phyloP scores from a whole-genome alignment of 169 alveolate species.

The Cryptosporidium baileyi region DNA sequence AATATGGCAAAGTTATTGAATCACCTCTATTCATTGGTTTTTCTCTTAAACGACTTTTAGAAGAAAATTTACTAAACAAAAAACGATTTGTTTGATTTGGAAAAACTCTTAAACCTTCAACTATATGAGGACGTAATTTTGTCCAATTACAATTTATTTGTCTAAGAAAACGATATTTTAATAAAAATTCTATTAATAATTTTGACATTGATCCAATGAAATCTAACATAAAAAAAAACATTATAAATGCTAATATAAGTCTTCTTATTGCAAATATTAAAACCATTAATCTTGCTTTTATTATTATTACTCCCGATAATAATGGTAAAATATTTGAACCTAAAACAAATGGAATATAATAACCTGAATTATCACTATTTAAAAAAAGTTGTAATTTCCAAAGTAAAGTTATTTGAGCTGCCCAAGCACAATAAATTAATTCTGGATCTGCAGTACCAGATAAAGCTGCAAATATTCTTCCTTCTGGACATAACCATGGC shows the following conservation, averaged over 20 bases:
- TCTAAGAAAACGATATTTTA: conserved; percentile 45
- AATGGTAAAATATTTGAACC: not conserved
- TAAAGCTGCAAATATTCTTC: conserved; percentile 66
- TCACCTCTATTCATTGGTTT: conserved; percentile 65
- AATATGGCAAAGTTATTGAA: conserved; percentile 48
- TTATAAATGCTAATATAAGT: conserved; percentile 40
- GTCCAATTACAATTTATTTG: conserved; percentile 67
- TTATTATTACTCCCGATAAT: not conserved
- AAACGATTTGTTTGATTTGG: not conserved
- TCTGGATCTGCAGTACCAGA: conserved; percentile 70
- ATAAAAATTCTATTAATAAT: conserved; percentile 15
- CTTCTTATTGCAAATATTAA: conserved; percentile 54
- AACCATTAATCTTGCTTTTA: conserved; percentile 37
- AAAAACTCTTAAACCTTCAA: conserved; percentile 16
- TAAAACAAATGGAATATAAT: not conserved
- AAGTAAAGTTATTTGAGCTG: conserved; percentile 37
- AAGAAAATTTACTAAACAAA: conserved; percentile 17
- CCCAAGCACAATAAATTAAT: conserved; percentile 37
- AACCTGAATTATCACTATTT: not conserved
- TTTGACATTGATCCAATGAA: conserved; percentile 66
- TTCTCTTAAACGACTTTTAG: not conserved
- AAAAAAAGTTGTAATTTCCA: conserved; percentile 40
- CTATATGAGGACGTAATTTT: conserved; percentile 63
- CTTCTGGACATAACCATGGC: conserved; percentile 69
- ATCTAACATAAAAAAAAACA: conserved; percentile 59